phyloP scores from a whole-genome alignment of 345 rosid species.

The Eucalyptus virginea region DNA sequence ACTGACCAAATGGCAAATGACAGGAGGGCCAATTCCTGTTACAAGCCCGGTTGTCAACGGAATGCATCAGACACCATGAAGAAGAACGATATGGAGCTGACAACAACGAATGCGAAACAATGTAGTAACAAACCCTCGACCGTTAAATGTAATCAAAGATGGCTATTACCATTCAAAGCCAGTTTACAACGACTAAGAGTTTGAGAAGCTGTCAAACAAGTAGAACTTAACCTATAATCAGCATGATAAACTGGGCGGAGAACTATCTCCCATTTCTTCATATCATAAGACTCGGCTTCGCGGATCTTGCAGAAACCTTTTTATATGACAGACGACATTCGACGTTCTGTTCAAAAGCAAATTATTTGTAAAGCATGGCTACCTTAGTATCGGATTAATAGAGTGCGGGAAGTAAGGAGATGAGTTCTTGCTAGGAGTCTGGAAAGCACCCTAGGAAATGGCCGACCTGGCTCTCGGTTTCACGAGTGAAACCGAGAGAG shows the following conservation, averaged over 20 bases:
- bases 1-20: not conserved
- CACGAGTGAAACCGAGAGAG: constrained; percentile 4
- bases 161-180: not conserved
- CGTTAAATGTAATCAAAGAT: not conserved
- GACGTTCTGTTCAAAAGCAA: not conserved
- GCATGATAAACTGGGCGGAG: not conserved
- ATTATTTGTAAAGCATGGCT: not conserved
- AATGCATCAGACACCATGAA: not conserved
- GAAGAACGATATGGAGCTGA: not conserved
- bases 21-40: not conserved
- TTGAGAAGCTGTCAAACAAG: not conserved
- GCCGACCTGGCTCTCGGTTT: constrained; percentile 11
- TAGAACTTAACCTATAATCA: not conserved
- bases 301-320: not conserved
- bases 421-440: constrained; percentile 18
- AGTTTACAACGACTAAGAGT: not conserved
- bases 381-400: not conserved
- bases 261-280: not conserved
- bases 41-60: not conserved
- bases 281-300: not conserved
- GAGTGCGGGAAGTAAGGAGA: not conserved
- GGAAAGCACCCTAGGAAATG: constrained; percentile 64
- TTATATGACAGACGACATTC: not conserved
- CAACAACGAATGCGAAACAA: not conserved
- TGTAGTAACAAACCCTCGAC: not conserved